Base-by-base conservation (phyloP, 2,329 filamentous ascomycete genomes). In the Escovopsis sp. region DNA sequence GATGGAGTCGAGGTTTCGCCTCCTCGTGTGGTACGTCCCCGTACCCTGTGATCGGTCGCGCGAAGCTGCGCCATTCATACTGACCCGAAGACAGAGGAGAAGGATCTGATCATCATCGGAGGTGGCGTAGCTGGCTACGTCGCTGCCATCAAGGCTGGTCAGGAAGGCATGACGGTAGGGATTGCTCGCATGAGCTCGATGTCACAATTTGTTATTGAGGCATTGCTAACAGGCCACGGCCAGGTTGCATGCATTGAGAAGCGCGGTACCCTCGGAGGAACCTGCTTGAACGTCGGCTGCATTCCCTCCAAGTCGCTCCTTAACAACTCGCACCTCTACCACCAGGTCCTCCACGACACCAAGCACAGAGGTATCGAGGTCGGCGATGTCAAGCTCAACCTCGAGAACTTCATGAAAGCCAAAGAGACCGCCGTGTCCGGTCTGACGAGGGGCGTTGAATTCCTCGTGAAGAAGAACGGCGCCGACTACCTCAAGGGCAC, bases 281-380 rank as follows among this genome's bases (percentile, higher is more conserved):
- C 91, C 58, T 98, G 91, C 73, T 72, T 98, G 59, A 98, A 98
- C 65, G 91, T 98, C 59, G 91, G 91, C 69, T 98, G 91, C 70
- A 98, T 98, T 62, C 91, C 91, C 53, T 98, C 91, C 52, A 98
- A 98, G 70, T 95, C 91, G 49, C 85, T 98, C 54, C 85, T 98
- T 65, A 98, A 96, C 80, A 96, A 96, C 75, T 95, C 91, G 56
- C 87, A 95, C 66, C 77, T 96, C 47, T 96, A 96, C 74, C 89
- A 96, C 72, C 83, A 88, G 68, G 83, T 95, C 59, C 77, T 93
- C 48, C 89, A 98, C 71, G 91, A 98, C 72, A 89, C 87, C 52
- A 94, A 95, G 71, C 79, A 84, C 67, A 86, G 91, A 63, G 91
- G 91, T 62, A 98, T 98, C 63, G 89, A 96, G 60, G 91, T 98